Evolutionary conservation across 495 filamentous ascomycete species (phyloP), one percentile per base, ranked within the genome.

Genomic region (Staphylotrichum tortipilum): DNA sequence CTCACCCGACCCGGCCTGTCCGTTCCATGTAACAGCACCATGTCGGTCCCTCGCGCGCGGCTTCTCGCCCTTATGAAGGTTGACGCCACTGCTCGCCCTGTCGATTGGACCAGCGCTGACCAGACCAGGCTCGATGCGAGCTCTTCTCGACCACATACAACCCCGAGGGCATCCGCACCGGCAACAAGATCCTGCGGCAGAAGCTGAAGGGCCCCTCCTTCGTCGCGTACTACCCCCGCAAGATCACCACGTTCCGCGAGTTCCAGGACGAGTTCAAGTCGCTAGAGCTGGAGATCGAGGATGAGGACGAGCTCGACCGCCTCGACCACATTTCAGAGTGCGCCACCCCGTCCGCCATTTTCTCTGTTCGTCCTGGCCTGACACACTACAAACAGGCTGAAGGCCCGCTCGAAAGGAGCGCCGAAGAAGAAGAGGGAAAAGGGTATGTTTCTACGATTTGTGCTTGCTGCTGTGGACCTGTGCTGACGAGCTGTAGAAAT

Each of bases 101-200:
- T n/a, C n/a, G n/a, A 15, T 7, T 3, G 14, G 8, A 11, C 15
- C 35, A 44, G 8, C 24, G 30, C 47, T 64, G 17, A 55, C 53
- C 17, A 35, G n/a, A 3, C 40, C 49, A 95, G 91, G 78, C 80
- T 56, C 88, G 88, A 81, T 94, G 86, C 74, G 80, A 82, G 64
- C 82, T 98, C 66, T 98, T 98, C 76, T 81, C 80, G 40, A 82
- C 82, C 22, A 94, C 86, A 39, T 96, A 81, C 76, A 98, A 98
- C 69, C 92, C 92, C 11, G 72, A 83, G 23, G 68, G 81, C 51
- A 64, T 84, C 47, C 85, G 92, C 55, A 77, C 85, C 36, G 92
- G 92, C 53, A 94, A 88, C 71, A 90, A 89, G 62, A 73, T 96
- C 57, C 74, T 98, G 34, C 84, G 89, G 55, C 83, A 95, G 64